Evolutionary conservation across 106 monocot species (phyloP).

Genomic region (Phalaenopsis equestris): DNA sequence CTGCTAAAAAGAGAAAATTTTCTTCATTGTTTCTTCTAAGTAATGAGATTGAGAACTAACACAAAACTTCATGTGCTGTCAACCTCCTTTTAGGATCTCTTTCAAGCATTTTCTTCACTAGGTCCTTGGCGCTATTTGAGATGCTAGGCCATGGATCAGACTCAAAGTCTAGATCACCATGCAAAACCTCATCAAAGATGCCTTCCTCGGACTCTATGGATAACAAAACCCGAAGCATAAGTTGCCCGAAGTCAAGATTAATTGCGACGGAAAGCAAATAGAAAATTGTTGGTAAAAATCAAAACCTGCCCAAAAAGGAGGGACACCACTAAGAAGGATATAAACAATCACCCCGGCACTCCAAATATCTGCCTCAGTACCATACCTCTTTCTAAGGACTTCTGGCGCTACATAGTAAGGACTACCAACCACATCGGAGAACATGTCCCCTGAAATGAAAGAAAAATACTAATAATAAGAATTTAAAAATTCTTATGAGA

Average conservation of each 20-base stretch:
- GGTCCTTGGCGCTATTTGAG: not conserved
- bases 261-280: conserved; percentile 1
- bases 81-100: not conserved
- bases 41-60: too few species aligned
- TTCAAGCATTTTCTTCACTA: not conserved
- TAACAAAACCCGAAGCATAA: conserved; percentile 11
- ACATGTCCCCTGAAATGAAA: conserved; percentile 12
- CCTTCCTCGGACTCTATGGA: conserved; percentile 15
- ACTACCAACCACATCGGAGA: conserved; percentile 22
- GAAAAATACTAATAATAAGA: too few species aligned
- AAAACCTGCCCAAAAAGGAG: conserved; percentile 27
- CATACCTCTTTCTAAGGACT: conserved; percentile 17
- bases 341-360: conserved; percentile 23
- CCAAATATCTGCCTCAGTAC: conserved; percentile 21
- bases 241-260: not conserved
- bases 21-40: too few species aligned
- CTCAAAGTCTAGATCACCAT: conserved; percentile 30
- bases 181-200: conserved; percentile 29
- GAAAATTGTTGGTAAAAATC: not conserved
- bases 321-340: conserved; percentile 21
- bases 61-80: not conserved
- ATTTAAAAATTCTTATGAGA: too few species aligned
- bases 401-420: conserved; percentile 28
- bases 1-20: too few species aligned
- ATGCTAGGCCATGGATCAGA: conserved; percentile 31